phyloP scores from a whole-genome alignment of 495 filamentous ascomycete genomes.

The Penicillium paxilli region DNA sequence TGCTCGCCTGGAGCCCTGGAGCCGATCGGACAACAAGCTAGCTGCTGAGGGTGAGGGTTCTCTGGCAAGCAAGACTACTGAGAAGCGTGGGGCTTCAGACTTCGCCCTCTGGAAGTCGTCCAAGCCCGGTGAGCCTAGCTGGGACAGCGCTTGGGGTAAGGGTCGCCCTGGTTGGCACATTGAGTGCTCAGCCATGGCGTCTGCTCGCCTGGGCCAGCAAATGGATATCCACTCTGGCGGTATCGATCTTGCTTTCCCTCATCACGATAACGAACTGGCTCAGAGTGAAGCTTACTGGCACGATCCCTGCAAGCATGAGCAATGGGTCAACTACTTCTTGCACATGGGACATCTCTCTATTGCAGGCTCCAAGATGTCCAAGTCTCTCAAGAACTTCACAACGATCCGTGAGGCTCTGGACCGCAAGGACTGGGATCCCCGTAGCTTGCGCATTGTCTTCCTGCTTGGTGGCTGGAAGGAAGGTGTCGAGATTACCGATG shows the following conservation, averaged over 20 bases:
- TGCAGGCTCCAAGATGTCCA: slow-evolving; percentile 90
- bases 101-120: slow-evolving; percentile 96
- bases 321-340: slow-evolving; percentile 95
- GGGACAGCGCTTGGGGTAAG: slow-evolving; percentile 82
- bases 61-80: slow-evolving; percentile 63
- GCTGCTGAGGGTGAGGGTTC: slow-evolving; percentile 90
- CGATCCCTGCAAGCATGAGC: slow-evolving; percentile 44
- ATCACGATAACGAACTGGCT: slow-evolving; percentile 95
- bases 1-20: slow-evolving; percentile 85
- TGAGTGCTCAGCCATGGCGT: slow-evolving; percentile 97
- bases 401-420: slow-evolving; percentile 84
- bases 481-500: slow-evolving; percentile 85
- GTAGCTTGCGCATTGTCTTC: slow-evolving; percentile 83
- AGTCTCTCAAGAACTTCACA: slow-evolving; percentile 95
- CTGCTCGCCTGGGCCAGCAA: slow-evolving; percentile 72
- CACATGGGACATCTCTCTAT: slow-evolving; percentile 96
- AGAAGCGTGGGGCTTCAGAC: slow-evolving; percentile 73
- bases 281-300: slow-evolving; percentile 86
- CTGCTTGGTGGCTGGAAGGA: slow-evolving; percentile 87
- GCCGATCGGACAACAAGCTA: slow-evolving; percentile 75
- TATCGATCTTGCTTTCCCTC: slow-evolving; percentile 90
- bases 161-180: slow-evolving; percentile 97
- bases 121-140: slow-evolving; percentile 89
- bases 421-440: slow-evolving; percentile 73
- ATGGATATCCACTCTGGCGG: slow-evolving; percentile 96